Base-by-base conservation (phyloP, 1,284 basidiomycete genomes). In the Rhodotorula sp. region DNA sequence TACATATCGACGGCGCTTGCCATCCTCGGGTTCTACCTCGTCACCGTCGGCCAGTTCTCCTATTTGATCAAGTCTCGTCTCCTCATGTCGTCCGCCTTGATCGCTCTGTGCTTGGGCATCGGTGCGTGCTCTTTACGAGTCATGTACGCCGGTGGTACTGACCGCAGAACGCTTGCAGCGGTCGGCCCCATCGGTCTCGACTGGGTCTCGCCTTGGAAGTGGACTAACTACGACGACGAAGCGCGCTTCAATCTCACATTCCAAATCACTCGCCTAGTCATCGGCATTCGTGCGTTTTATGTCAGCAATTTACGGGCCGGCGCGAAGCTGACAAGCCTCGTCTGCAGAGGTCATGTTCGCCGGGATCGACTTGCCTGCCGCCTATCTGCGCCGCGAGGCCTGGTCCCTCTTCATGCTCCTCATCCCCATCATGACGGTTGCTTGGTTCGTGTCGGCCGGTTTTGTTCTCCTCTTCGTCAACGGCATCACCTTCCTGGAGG, bases 21-120 rank as follows among this genome's bases (percentile, higher is more conserved):
- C 59, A 61, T 75, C 13, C 42, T 73, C 41, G 72, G 74, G 0
- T 63, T 48, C 21, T 75, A 73, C 63, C 52, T 82, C 64, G 75
- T 77, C 25, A 56, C 81, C 21, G 71, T 82, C 61, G 82, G 81
- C 1, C 80, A 83, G 9, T 68, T 82, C 52, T 80, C 78, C 45
- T 84, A 82, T 68, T 78, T 82, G 21, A 49, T 84, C 63, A 84
- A 84, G 67, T 82, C 84, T 72, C 76, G 77, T 49, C 77, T 84
- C 7, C 82, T 82, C 73, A 78, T 84, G 66, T 83, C 75, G 10
- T 56, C 49, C 14, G 71, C 75, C 1, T 62, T 76, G 45, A 61
- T 76, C 55, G 58, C 72, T 1, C 56, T 76, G 42, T 59, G 49
- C 23, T 21, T 76, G 25, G 75, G 75, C 1, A 73, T 76, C 59